phyloP scores from a whole-genome alignment of 495 filamentous ascomycete species.

The Jackrogersella multiformis region DNA sequence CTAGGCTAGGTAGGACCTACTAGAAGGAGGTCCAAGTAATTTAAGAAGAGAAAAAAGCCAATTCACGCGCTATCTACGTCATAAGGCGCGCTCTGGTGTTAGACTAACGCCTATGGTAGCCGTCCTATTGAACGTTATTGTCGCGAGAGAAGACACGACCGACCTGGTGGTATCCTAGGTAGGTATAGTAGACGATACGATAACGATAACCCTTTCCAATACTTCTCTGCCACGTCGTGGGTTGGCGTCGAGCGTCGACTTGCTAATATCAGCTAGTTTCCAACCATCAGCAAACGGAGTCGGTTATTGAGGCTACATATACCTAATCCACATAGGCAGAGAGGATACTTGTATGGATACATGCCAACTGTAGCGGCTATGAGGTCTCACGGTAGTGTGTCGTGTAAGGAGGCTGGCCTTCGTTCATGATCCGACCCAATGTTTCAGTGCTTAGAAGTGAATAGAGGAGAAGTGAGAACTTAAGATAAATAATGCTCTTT shows the following conservation, averaged over 20 bases:
- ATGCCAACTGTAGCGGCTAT: too few relatives aligned
- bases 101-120: slow-evolving; percentile 14
- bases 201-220: slow-evolving; percentile 11
- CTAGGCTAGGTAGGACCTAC: slow-evolving; percentile 30
- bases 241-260: background rate
- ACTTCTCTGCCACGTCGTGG: slow-evolving; percentile 13
- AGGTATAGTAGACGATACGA: background rate
- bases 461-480: background rate
- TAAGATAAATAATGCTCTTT: background rate
- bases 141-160: slow-evolving; percentile 9
- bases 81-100: slow-evolving; percentile 12
- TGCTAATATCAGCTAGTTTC: background rate
- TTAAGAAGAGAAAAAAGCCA: background rate
- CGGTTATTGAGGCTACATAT: background rate
- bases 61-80: slow-evolving; percentile 25
- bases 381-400: background rate
- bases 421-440: background rate
- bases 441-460: background rate
- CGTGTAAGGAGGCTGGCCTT: background rate
- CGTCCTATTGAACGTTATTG: slow-evolving; percentile 2
- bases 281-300: background rate
- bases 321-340: background rate
- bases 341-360: too few relatives aligned
- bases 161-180: background rate
- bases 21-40: slow-evolving; percentile 7